phyloP scores from a whole-genome alignment of 192 early-diverging fungal species.

The Coemansia aciculifera region DNA sequence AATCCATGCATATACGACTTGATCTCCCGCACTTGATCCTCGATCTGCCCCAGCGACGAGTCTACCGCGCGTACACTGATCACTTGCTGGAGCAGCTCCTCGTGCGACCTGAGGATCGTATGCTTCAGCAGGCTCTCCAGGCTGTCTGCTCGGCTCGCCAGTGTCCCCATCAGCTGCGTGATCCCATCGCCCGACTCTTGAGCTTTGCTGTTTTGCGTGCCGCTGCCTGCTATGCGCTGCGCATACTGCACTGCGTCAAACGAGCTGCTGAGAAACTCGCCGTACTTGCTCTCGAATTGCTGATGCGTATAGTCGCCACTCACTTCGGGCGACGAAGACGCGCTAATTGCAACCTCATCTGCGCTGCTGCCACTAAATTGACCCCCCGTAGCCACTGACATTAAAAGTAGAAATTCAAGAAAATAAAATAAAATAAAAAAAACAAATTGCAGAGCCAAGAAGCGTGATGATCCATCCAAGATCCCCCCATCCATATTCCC shows the following conservation, averaged over 20 bases:
- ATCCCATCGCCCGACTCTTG: constrained; percentile 7
- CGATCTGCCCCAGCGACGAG: constrained; percentile 24
- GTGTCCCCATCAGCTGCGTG: constrained; percentile 12
- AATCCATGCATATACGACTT: constrained; percentile 34
- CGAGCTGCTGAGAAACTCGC: constrained; percentile 9
- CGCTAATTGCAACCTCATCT: neutral
- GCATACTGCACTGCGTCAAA: constrained; percentile 23
- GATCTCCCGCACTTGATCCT: constrained; percentile 46
- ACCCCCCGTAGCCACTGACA: neutral
- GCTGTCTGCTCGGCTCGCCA: constrained; percentile 13
- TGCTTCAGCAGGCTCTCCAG: constrained; percentile 26
- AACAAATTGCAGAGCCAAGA: neutral
- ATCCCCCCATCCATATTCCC: neutral
- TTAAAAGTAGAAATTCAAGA: neutral
- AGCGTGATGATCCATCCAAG: neutral
- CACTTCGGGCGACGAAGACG: neutral
- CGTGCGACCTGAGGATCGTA: constrained; percentile 13
- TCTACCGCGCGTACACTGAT: constrained; percentile 29
- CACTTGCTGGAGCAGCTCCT: constrained; percentile 36
- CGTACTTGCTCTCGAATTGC: constrained; percentile 11
- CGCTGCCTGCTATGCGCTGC: constrained; percentile 5
- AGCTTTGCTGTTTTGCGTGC: neutral
- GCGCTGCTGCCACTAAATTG: neutral
- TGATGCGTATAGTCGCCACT: neutral
- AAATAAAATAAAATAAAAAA: neutral